These are phyloP conservation scores for Tremella mesenterica DNA, from an alignment of 768 basidiomycete species.

Conservation along the genomic window DNA sequence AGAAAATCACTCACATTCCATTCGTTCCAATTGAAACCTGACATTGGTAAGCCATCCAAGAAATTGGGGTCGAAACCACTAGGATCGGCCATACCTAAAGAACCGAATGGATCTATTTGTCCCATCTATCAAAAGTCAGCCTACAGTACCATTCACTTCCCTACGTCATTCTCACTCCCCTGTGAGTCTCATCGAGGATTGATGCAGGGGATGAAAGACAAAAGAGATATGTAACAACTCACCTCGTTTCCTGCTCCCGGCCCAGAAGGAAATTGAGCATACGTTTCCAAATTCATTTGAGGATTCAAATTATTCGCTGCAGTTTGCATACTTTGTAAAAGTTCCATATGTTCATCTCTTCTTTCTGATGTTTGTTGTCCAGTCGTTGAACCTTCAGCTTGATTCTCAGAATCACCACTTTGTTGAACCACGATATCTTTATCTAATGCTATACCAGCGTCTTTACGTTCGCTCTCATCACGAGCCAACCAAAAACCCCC, in stretches of 20 bases:
- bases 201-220: no score
- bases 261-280: not conserved
- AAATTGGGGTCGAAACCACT: conserved; percentile 22
- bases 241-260: no score
- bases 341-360: no score
- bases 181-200: no score
- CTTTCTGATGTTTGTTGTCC: not conserved
- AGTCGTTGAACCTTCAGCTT: not conserved
- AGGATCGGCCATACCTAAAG: not conserved
- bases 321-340: conserved; percentile 11
- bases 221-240: no score
- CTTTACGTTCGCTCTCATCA: not conserved
- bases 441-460: no score
- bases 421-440: not conserved
- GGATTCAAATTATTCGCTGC: conserved; percentile 34
- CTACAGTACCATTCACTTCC: not conserved
- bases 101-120: not conserved
- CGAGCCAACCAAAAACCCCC: conserved; percentile 71
- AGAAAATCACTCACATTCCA: conserved; percentile 14
- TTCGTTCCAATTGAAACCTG: conserved; percentile 30
- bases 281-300: conserved; percentile 12
- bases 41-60: conserved; percentile 33
- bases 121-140: not conserved
- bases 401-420: not conserved
- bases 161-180: no score